These are phyloP conservation scores for Sordariomycetes sp. DNA, from an alignment of 2,329 filamentous ascomycete species.

Conservation along the genomic window DNA sequence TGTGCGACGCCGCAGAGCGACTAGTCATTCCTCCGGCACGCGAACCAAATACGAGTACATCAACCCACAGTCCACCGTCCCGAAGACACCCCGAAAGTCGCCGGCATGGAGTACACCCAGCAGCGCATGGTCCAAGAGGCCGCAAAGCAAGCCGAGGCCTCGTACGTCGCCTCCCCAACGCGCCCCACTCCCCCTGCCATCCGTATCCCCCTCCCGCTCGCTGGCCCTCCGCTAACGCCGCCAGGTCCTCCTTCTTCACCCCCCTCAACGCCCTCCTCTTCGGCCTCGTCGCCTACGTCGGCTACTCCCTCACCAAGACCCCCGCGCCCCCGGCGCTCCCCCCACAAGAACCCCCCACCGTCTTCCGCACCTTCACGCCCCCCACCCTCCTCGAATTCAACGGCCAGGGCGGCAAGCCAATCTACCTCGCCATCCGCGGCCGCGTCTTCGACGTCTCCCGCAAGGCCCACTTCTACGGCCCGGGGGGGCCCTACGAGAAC, in stretches of 20 bases:
- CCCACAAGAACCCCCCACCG: constrained; percentile 36
- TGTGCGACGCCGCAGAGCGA: too few relatives aligned
- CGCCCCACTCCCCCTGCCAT: not conserved
- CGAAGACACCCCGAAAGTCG: not conserved
- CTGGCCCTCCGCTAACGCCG: not conserved
- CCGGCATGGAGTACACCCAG: constrained; percentile 43
- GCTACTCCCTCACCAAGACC: constrained; percentile 38
- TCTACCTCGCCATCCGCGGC: constrained; percentile 86
- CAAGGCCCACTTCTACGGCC: constrained; percentile 90
- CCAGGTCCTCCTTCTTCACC: constrained; percentile 34
- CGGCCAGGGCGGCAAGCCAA: constrained; percentile 57
- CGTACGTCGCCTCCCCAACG: constrained; percentile 4
- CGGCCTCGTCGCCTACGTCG: constrained; percentile 40
- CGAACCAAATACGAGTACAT: not conserved
- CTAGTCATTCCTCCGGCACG: not conserved
- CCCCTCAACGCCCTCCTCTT: constrained; percentile 51
- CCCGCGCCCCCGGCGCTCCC: constrained; percentile 31
- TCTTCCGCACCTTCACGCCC: constrained; percentile 62
- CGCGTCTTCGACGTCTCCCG: constrained; percentile 80
- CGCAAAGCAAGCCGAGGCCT: constrained; percentile 22
- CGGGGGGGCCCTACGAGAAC: constrained; percentile 88
- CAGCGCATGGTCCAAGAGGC: constrained; percentile 41
- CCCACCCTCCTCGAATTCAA: constrained; percentile 76
- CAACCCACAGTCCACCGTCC: not conserved
- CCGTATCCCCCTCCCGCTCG: not conserved